Evolutionary conservation across 2,329 filamentous ascomycete genomes (phyloP).

Genomic region (Triangularia verruculosa): DNA sequence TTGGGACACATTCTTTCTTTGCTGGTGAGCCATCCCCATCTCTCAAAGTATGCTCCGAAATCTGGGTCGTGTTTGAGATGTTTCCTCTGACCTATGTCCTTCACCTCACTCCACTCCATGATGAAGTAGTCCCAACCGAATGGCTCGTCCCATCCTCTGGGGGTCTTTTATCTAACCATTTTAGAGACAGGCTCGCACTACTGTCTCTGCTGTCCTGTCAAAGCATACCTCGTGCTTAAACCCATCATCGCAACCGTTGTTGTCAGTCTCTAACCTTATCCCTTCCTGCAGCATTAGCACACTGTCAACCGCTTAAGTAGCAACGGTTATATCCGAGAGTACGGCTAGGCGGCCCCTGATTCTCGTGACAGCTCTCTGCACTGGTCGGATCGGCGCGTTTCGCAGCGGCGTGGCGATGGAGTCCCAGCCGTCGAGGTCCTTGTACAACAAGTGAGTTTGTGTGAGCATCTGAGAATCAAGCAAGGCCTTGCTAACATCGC

Average conservation of each 20-base stretch:
- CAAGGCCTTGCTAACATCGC: slow-evolving; percentile 6
- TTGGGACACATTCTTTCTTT: neutral
- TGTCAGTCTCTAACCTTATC: neutral
- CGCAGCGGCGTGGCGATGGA: slow-evolving; percentile 15
- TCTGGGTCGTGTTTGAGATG: neutral
- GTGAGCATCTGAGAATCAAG: neutral
- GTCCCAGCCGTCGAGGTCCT: slow-evolving; percentile 10
- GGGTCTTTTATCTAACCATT: neutral
- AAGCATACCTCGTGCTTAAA: neutral
- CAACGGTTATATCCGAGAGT: slow-evolving; percentile 5
- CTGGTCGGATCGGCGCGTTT: neutral
- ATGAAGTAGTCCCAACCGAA: neutral
- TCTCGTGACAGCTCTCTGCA: neutral
- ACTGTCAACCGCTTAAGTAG: slow-evolving; percentile 1
- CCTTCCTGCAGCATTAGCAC: neutral
- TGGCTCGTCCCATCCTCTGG: neutral
- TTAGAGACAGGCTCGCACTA: too few species aligned
- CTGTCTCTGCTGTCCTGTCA: neutral
- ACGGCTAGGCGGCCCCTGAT: slow-evolving; percentile 5
- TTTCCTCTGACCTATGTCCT: neutral
- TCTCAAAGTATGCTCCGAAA: neutral
- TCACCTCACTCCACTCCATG: neutral
- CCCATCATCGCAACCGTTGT: neutral
- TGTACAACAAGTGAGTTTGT: slow-evolving; percentile 9
- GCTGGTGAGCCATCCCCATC: neutral